Percentiles rank a stretch among this genome's conserved stretches.
Conservation (phyloP, 192 early-diverging fungal species). For the Gamsiella multidivaricata region DNA sequence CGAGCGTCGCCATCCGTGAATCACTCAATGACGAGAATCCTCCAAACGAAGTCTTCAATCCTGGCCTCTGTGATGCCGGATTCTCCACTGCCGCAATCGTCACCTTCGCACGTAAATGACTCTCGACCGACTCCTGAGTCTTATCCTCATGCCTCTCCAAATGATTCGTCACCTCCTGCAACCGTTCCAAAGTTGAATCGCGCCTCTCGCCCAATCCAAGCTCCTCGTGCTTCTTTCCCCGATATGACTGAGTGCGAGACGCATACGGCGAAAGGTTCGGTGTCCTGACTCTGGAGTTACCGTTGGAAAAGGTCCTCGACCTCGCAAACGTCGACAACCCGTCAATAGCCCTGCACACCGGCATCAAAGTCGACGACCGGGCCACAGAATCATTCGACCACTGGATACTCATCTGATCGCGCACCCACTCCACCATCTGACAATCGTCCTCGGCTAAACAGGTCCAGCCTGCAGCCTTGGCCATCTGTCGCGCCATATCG, state of each 20-base stretch:
- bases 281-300: slow-evolving; percentile 12
- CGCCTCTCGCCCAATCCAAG: slow-evolving; percentile 1
- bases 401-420: slow-evolving; percentile 40
- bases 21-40: slow-evolving; percentile 36
- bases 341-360: slow-evolving; percentile 7
- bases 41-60: slow-evolving; percentile 35
- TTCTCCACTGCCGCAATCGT: slow-evolving; percentile 16
- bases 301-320: slow-evolving; percentile 8
- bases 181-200: slow-evolving; percentile 26
- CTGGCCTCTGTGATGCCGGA: slow-evolving; percentile 1
- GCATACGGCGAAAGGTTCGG: slow-evolving; percentile 39
- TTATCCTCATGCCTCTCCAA: slow-evolving; percentile 2
- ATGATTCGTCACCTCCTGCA: slow-evolving; percentile 11
- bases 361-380: not conserved
- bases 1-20: slow-evolving; percentile 21
- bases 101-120: not conserved
- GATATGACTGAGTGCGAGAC: slow-evolving; percentile 17
- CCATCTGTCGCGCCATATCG: slow-evolving; percentile 33
- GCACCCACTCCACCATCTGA: slow-evolving; percentile 50
- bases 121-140: not conserved
- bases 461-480: slow-evolving; percentile 27
- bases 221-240: not conserved
- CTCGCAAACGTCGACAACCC: slow-evolving; percentile 6
- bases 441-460: slow-evolving; percentile 46
- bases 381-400: slow-evolving; percentile 19